Evolutionary conservation across 768 basidiomycete species (phyloP).

Genomic region (Leccinum variicolor): DNA sequence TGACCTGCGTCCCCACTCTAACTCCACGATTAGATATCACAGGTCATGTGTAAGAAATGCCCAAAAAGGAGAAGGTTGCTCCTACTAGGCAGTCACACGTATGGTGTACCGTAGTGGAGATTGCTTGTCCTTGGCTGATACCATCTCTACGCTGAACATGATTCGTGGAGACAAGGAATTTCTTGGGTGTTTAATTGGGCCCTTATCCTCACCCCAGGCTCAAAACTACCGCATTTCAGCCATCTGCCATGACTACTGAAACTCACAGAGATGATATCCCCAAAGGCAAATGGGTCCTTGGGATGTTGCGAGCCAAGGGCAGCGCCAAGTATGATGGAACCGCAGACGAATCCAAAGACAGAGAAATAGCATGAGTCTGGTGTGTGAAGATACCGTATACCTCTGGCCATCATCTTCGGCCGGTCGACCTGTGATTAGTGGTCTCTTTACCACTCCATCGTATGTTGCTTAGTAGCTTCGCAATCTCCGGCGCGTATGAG

Average conservation of each 20-base stretch:
- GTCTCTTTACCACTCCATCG: background rate
- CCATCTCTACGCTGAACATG: background rate
- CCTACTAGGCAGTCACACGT: background rate
- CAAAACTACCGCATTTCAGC: background rate
- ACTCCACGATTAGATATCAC: constrained; percentile 6
- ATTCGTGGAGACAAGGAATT: background rate
- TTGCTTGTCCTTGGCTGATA: background rate
- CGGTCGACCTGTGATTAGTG: background rate
- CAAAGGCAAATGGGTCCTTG: background rate
- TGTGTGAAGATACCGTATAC: background rate
- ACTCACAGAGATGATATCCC: background rate
- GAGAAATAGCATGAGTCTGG: background rate
- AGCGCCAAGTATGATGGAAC: background rate
- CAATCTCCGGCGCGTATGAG: background rate
- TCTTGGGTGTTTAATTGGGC: background rate
- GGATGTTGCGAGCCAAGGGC: background rate
- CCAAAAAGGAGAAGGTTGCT: background rate
- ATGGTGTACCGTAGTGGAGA: background rate
- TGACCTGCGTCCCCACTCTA: constrained; percentile 16
- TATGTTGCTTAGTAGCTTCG: background rate
- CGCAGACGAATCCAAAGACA: background rate
- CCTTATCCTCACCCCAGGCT: background rate
- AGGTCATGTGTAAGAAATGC: background rate
- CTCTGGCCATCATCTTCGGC: background rate
- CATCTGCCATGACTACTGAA: background rate